Conservation (phyloP, 768 basidiomycete genomes). For the Auriculariales sp. region DNA sequence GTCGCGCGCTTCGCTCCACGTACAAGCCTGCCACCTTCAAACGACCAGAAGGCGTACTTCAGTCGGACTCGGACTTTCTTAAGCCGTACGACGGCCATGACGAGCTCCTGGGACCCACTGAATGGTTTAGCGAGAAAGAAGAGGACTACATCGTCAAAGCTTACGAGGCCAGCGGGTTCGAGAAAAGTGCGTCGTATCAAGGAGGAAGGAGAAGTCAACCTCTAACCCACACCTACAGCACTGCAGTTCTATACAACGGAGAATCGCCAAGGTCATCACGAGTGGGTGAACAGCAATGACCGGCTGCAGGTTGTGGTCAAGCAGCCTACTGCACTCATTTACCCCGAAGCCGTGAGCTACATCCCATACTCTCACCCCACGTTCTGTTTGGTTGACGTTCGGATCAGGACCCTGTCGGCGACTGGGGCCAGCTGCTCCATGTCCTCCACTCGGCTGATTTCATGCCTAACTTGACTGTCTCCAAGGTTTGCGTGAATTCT, state of each 20-base stretch:
- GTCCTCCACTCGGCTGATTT: conserved; percentile 15
- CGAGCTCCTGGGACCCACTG: conserved; percentile 18
- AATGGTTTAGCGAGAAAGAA: conserved; percentile 44
- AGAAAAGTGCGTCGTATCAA: conserved; percentile 32
- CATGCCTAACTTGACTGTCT: conserved; percentile 19
- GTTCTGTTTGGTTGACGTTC: background rate
- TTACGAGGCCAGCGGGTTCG: conserved; percentile 42
- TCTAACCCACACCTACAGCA: conserved; percentile 21
- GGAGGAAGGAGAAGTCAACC: background rate
- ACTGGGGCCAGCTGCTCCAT: conserved; percentile 23
- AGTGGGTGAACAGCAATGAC: conserved; percentile 20
- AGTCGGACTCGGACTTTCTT: conserved; percentile 32
- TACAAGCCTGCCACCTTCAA: conserved; percentile 37
- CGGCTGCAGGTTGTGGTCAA: background rate
- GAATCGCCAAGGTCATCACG: conserved; percentile 8
- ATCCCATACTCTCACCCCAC: no score
- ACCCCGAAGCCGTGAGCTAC: background rate
- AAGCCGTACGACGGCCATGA: conserved; percentile 18
- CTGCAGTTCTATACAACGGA: conserved; percentile 47
- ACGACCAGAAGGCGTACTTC: conserved; percentile 41
- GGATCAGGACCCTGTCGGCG: conserved; percentile 27
- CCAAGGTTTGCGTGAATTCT: background rate
- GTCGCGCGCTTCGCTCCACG: conserved; percentile 42
- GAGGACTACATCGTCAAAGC: conserved; percentile 61
- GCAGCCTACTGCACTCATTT: background rate